Evolutionary conservation across 371 early-diverging fungal species (phyloP), one percentile per base, ranked within the genome.

Genomic region (Mucor circinelloides): DNA sequence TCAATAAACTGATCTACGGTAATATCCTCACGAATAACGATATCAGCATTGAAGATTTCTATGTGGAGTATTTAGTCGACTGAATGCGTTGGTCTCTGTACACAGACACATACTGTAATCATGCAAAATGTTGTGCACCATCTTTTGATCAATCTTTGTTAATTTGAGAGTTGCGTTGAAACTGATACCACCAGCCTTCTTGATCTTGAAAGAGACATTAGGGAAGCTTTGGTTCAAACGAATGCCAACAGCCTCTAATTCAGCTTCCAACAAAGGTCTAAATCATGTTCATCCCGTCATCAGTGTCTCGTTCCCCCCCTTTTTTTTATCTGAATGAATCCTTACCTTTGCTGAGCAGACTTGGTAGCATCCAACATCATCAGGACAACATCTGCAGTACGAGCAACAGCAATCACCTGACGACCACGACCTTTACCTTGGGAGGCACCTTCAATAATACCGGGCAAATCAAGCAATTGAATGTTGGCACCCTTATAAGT

Each of bases 341-440:
- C 70, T 67, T 85, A 82, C 85, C 89, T 83, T 80, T 94, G 94
- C 55, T 87, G 79, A 13, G 80, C 82, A 12, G 95, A 93, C 72
- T 99, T 99, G 17, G 98, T 97, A 25, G 98, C 97, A 82, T 99
- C 99, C 71, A 99, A 80, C 89, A 99, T 97, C 87, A 99, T 98
- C 76, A 99, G 88, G 31, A 99, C 87, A 69, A 99, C 76, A 77
- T 98, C 98, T 19, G 99, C 97, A 5, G 99, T 99, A 64, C 97
- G 91, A 17, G 99, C 99, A 4, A 98, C 97, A 34, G 97, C 96
- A 73, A 95, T 88, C 30, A 99, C 99, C 81, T 97, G 97, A 68
- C 94, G 83, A 63, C 99, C 99, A 69, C 99, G 90, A 68, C 99
- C 99, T 76, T 96, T 93, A 58, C 99, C 99, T 80, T 98, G 95